Evolutionary conservation across 306 rosid genomes (phyloP), one percentile per base, ranked within the genome.

Genomic region (Lupinus albus): DNA sequence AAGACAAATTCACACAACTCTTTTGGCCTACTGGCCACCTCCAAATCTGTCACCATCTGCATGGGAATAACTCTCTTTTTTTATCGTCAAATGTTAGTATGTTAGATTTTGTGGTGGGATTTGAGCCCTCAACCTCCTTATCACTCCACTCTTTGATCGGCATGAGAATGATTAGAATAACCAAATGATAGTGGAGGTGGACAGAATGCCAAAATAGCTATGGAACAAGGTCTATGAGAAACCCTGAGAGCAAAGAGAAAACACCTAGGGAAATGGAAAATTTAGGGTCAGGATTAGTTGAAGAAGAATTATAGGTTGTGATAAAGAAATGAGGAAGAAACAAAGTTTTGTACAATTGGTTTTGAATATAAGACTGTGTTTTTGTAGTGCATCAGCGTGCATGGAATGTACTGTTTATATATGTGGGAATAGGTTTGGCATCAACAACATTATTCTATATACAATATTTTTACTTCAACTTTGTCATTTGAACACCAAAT

Each of bases 191-290:
- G 30, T 25, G 88, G 90, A 87, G 94, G 90, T 68, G 90, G 94
- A 85, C 94, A 87, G 90, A 83, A 87, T 87, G 94, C 89, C 94
- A 87, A 87, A 87, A 57, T 72, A 69, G 75, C 85, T 77, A 68
- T 83, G 88, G 82, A 84, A 87, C 78, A 78, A 84, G 74, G 71
- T 79, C 79, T 51, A 87, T 84, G 87, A 84, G 68, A 78, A 87
- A 80, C 89, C 92, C 82, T 68, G 82, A 75, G 85, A 75, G 73
- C 65, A 71, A 9, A 46, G 38, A 64, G 15, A 72, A 48, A 25
- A 64, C 30, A 7, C 20, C 8, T 0, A 12, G 3, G 13, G 17
- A 50, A 25, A 38, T 48, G 44, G 56, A 11, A 17, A 35, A 35
- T 3, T 61, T 3, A 15, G 10, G 70, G 6, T 15, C 13, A 25